These are phyloP conservation scores for Didymella sp. DNA, from an alignment of 2,329 filamentous ascomycete species.

Conservation along the genomic window DNA sequence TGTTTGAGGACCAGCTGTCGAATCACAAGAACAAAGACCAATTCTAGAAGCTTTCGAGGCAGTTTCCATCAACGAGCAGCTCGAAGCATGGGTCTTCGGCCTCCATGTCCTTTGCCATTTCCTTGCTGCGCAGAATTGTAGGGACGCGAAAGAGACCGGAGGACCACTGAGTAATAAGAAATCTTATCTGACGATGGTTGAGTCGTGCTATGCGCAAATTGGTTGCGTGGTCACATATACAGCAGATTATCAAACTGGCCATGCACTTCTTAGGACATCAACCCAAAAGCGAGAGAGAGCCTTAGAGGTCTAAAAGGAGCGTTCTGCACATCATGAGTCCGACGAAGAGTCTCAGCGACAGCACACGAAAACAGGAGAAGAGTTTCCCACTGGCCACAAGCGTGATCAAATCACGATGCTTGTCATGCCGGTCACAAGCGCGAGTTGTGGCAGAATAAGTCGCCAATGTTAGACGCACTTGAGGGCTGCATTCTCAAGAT, in stretches of 20 bases:
- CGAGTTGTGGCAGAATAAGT: not conserved
- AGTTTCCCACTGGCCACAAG: no score
- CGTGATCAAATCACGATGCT: slow-evolving; percentile 12
- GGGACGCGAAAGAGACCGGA: slow-evolving; percentile 14
- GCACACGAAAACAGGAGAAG: no score
- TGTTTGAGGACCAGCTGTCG: slow-evolving; percentile 5
- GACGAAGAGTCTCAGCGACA: no score
- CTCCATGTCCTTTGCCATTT: slow-evolving; percentile 40
- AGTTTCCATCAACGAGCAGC: slow-evolving; percentile 19
- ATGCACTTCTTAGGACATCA: slow-evolving; percentile 28
- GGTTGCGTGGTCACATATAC: slow-evolving; percentile 19
- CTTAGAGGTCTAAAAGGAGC: slow-evolving; percentile 15
- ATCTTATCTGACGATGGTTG: slow-evolving; percentile 32
- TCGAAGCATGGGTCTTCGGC: slow-evolving; percentile 26
- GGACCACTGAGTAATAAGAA: slow-evolving; percentile 19
- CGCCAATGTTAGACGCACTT: slow-evolving; percentile 20
- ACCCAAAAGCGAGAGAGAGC: slow-evolving; percentile 17
- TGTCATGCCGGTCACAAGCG: slow-evolving; percentile 5
- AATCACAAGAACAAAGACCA: slow-evolving; percentile 3
- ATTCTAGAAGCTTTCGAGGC: slow-evolving; percentile 16
- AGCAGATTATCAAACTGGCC: slow-evolving; percentile 28
- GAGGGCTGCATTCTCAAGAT: not conserved
- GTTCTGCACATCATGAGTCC: slow-evolving; percentile 33
- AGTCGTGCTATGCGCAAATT: slow-evolving; percentile 30
- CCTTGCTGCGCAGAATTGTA: slow-evolving; percentile 22